Evolutionary conservation across 2,329 filamentous ascomycete species (phyloP), one percentile per base, ranked within the genome.

Genomic region (Colletotrichum siamense): DNA sequence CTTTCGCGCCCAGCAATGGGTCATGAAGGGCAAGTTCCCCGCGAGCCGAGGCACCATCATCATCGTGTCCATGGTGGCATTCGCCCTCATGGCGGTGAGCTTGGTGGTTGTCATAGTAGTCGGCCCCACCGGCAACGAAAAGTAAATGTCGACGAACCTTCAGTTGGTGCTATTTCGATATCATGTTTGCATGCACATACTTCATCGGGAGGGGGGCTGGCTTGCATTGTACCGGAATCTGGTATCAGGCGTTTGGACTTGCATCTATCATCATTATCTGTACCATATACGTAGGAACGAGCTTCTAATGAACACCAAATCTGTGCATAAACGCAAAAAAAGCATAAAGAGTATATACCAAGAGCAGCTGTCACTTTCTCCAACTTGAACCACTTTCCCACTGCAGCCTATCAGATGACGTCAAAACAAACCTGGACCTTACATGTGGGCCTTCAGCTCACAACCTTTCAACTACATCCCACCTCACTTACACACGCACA

Each of bases 11-110:
- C 95, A 97, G 85, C 90, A 94, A 80, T 97, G 95, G 91, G 91
- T 97, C 28, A 93, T 96, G 76, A 87, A 91, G 78, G 94, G 95
- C 80, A 96, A 96, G 83, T 96, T 96, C 80, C 94, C 95, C 0
- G 94, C 95, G 9, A 94, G 93, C 79, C 89, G 95, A 78, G 94
- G 94, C 6, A 95, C 94, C 26, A 92, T 97, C 61, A 87, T 95
- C 63, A 79, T 96, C 49, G 91, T 96, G 36, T 91, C 93, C 10
- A 84, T 91, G 22, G 89, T 96, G 61, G 92, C 94, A 5, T 87
- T 92, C 81, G 87, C 89, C 5, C 87, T 94, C 76, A 94, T 94
- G 88, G 82, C 92, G 49, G 87, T 89, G 32, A 92, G 89, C 64
- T 82, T 94, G 77, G 86, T 92, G 16, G 89, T 94, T 6, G 90